Conservation (phyloP, 208 protist species). For the Wallacemonas sp. region DNA sequence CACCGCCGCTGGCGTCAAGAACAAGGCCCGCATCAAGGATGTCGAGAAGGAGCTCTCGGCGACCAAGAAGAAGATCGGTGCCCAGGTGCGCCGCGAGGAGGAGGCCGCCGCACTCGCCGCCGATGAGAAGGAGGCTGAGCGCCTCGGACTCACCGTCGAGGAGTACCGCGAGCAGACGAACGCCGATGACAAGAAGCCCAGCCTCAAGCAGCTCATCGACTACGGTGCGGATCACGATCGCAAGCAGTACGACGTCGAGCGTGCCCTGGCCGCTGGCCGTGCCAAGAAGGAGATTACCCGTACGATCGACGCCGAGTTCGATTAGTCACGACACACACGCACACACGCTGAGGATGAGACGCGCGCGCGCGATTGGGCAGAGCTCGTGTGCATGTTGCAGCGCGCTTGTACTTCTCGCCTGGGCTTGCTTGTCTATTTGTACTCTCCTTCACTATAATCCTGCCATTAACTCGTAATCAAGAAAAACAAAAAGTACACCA, state of each 20-base stretch:
- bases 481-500: conserved; percentile 7
- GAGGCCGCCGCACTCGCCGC: conserved; percentile 51
- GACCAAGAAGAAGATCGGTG: conserved; percentile 49
- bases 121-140: conserved; percentile 58
- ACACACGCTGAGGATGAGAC: no score
- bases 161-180: conserved; percentile 37
- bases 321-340: no score
- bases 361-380: no score
- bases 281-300: conserved; percentile 53
- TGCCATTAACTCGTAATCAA: conserved; percentile 1
- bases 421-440: conserved; percentile 25
- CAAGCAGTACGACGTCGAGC: conserved; percentile 30
- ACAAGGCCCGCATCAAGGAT: conserved; percentile 88
- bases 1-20: conserved; percentile 62
- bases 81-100: conserved; percentile 42
- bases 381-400: no score
- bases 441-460: conserved; percentile 8
- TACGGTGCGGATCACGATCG: conserved; percentile 18
- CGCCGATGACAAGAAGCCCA: conserved; percentile 16
- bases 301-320: conserved; percentile 25
- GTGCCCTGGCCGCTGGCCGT: conserved; percentile 35
- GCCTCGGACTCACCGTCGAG: conserved; percentile 71
- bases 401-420: conserved; percentile 7
- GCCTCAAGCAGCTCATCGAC: conserved; percentile 10
- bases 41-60: conserved; percentile 86